These are phyloP conservation scores for Trichoderma sp. DNA, from an alignment of 2,329 filamentous ascomycete genomes.

Conservation along the genomic window DNA sequence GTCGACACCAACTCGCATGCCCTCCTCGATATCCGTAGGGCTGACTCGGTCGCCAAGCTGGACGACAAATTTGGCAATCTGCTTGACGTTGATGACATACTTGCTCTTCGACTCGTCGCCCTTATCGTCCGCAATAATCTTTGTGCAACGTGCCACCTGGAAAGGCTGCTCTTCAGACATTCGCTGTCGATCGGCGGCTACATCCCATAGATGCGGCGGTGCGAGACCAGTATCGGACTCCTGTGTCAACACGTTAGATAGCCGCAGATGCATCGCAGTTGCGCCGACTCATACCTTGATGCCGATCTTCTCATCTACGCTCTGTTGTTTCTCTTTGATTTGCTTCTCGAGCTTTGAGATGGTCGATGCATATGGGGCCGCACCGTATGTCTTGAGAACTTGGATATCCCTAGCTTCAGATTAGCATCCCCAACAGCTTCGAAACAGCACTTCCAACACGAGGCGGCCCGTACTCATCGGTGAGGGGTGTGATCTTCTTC, in stretches of 20 bases:
- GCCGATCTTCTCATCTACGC: constrained; percentile 98
- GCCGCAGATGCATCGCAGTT: not conserved
- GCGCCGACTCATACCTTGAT: constrained; percentile 60
- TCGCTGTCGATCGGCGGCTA: constrained; percentile 94
- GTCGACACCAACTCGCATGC: constrained; percentile 98
- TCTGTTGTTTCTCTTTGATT: constrained; percentile 98
- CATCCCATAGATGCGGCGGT: constrained; percentile 98
- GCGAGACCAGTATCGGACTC: constrained; percentile 98
- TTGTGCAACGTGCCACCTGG: constrained; percentile 96
- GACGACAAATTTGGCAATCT: constrained; percentile 99
- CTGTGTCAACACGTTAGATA: constrained; percentile 45
- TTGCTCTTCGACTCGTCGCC: constrained; percentile 95
- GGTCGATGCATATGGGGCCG: constrained; percentile 88
- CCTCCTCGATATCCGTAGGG: constrained; percentile 98
- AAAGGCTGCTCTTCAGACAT: constrained; percentile 98
- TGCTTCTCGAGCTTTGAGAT: constrained; percentile 98
- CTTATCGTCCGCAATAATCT: constrained; percentile 97
- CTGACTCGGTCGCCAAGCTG: constrained; percentile 95
- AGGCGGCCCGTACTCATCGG: constrained; percentile 78
- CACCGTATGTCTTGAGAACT: constrained; percentile 98
- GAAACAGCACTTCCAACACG: not conserved
- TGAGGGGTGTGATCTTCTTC: constrained; percentile 98
- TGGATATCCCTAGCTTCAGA: constrained; percentile 79
- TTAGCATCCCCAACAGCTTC: constrained; percentile 28
- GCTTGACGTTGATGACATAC: constrained; percentile 99